These are phyloP conservation scores for Colletotrichum sp. DNA, from an alignment of 2,329 filamentous ascomycete genomes.

Conservation along the genomic window DNA sequence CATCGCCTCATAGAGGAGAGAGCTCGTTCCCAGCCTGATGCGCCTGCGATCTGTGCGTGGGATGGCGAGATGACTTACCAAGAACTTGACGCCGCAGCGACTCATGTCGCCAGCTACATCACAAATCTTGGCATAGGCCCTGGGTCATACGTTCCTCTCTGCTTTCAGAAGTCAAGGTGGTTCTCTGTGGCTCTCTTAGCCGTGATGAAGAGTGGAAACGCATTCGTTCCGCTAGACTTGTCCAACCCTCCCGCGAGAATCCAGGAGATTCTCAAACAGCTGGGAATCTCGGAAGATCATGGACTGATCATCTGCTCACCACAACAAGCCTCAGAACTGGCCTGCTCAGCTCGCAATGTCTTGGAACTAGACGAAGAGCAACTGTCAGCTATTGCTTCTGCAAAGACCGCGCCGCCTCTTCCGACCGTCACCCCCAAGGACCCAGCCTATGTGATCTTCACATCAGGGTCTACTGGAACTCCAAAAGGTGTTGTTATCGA, in stretches of 20 bases:
- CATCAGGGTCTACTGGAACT: constrained; percentile 28
- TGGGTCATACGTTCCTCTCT: constrained; percentile 27
- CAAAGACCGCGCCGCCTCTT: neutral
- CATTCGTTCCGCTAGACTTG: constrained; percentile 33
- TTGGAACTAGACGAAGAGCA: neutral
- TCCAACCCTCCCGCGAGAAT: neutral
- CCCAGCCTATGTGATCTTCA: constrained; percentile 27
- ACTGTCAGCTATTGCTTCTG: neutral
- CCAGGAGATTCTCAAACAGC: neutral
- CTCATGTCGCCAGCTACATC: neutral
- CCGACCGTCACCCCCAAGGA: neutral
- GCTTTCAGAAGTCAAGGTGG: constrained; percentile 32
- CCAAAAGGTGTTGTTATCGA: constrained; percentile 19
- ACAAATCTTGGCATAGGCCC: constrained; percentile 22
- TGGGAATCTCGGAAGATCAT: neutral
- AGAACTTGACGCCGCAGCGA: constrained; percentile 2
- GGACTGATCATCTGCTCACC: neutral
- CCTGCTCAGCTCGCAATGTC: neutral
- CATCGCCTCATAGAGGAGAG: constrained; percentile 25
- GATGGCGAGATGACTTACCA: constrained; percentile 17
- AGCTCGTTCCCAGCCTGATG: constrained; percentile 1
- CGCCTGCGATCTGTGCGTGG: constrained; percentile 24
- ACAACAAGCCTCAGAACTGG: neutral
- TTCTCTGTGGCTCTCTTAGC: constrained; percentile 31
- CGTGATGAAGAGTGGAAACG: constrained; percentile 35